Percentiles rank a stretch among this genome's conserved stretches.
phyloP scores from a whole-genome alignment of 2,329 filamentous ascomycete genomes.

The Arachnomyces sp. region DNA sequence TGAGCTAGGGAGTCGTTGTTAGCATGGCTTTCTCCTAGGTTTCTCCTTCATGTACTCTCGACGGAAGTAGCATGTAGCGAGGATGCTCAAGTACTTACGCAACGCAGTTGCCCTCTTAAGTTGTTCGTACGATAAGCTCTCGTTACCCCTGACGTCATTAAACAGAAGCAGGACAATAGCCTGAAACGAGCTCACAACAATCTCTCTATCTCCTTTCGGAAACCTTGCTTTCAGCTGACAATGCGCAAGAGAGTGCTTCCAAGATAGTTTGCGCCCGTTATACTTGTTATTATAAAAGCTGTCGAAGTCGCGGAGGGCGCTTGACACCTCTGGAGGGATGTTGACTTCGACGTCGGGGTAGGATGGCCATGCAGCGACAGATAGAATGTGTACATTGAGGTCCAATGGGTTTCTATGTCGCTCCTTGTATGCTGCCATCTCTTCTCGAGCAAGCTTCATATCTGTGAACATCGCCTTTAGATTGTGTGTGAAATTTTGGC shows the following conservation, averaged over 20 bases:
- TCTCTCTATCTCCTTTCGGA: slow-evolving; percentile 70
- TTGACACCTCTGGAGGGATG: slow-evolving; percentile 65
- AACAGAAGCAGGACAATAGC: slow-evolving; percentile 85
- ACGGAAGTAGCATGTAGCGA: not conserved
- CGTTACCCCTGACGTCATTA: slow-evolving; percentile 59
- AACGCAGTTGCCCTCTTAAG: slow-evolving; percentile 68
- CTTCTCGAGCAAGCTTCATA: slow-evolving; percentile 83
- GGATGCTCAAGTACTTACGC: slow-evolving; percentile 37
- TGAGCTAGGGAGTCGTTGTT: slow-evolving; percentile 44
- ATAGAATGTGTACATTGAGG: slow-evolving; percentile 82
- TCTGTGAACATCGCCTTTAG: slow-evolving; percentile 99
- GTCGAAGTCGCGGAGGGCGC: slow-evolving; percentile 75
- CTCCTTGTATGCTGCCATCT: slow-evolving; percentile 68
- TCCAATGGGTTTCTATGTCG: slow-evolving; percentile 54
- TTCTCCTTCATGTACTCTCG: not conserved
- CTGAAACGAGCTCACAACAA: slow-evolving; percentile 86
- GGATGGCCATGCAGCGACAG: slow-evolving; percentile 82
- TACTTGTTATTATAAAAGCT: slow-evolving; percentile 82
- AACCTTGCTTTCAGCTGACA: slow-evolving; percentile 79
- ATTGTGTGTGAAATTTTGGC: slow-evolving; percentile 89
- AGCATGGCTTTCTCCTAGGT: slow-evolving; percentile 12
- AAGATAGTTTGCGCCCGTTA: slow-evolving; percentile 73
- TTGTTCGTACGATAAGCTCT: slow-evolving; percentile 63
- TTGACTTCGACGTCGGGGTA: slow-evolving; percentile 71
- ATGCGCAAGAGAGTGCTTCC: slow-evolving; percentile 90